Evolutionary conservation across 2,329 filamentous ascomycete species (phyloP).

Genomic region (Pseudogymnoascus sp.): DNA sequence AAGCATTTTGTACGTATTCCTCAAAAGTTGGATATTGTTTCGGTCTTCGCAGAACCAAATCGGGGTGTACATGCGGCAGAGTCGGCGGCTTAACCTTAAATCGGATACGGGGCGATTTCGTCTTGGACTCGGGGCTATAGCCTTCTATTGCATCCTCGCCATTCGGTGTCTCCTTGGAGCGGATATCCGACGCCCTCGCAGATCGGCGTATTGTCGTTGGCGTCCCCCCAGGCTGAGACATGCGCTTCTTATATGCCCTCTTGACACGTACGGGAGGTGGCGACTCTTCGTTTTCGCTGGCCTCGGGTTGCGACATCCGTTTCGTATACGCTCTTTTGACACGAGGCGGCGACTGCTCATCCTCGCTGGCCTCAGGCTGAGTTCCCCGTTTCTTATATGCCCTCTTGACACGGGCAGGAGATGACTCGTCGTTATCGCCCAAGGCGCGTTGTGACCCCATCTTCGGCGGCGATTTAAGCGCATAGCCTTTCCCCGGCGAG

Average conservation of each 20-base stretch:
- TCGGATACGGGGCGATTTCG: slow-evolving; percentile 39
- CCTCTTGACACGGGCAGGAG: slow-evolving; percentile 14
- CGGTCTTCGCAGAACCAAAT: slow-evolving; percentile 44
- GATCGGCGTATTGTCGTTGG: slow-evolving; percentile 20
- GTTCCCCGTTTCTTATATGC: slow-evolving; percentile 12
- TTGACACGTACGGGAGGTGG: slow-evolving; percentile 15
- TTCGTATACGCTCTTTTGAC: slow-evolving; percentile 11
- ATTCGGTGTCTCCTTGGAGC: slow-evolving; percentile 11
- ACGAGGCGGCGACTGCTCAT: slow-evolving; percentile 22
- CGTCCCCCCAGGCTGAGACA: slow-evolving; percentile 18
- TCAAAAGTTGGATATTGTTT: slow-evolving; percentile 49
- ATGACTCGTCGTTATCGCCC: neutral
- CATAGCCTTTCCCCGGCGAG: slow-evolving; percentile 2
- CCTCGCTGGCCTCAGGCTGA: slow-evolving; percentile 24
- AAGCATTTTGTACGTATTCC: slow-evolving; percentile 49
- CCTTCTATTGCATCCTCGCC: slow-evolving; percentile 16
- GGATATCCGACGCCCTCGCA: slow-evolving; percentile 19
- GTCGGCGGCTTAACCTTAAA: slow-evolving; percentile 40
- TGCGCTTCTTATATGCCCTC: slow-evolving; percentile 1
- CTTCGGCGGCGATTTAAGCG: neutral
- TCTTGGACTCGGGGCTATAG: slow-evolving; percentile 22
- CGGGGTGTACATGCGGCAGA: slow-evolving; percentile 54
- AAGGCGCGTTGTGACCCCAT: neutral
- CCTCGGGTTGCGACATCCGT: slow-evolving; percentile 17
- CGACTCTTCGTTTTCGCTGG: slow-evolving; percentile 7